Evolutionary conservation across 164 flowering plant species (phyloP), one percentile per base, ranked within the genome.

Genomic region (Magnolia kwangsiensis): DNA sequence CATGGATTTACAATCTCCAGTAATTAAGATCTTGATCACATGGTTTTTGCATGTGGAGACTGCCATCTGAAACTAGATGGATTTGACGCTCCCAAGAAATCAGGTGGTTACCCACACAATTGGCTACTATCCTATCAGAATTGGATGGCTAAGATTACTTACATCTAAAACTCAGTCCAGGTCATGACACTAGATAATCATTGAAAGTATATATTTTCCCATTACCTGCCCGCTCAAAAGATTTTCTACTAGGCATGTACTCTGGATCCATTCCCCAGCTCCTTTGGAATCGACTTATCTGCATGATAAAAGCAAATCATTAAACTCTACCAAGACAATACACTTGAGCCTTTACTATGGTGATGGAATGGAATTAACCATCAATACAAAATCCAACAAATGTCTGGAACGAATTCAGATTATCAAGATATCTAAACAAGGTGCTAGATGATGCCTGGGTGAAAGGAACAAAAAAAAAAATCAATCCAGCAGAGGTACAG

Each of bases 201-300:
- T 55, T 55, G 61, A 55, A 10, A 55, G 61, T 10, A 16, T 8
- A 10, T 55, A 55, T 55, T 55, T 45, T 70, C 19, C 7, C 29
- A 51, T 20, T 86, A 93, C 98, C 98, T 84, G 97, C 97, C 71
- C 98, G 91, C 76, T 93, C 97, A 69, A 95, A 95, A 24, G 97
- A 79, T 81, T 93, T 95, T 83, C 96, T 85, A 77, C 97, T 93
- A 11, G 98, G 98, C 97, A 95, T 95, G 77, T 81, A 89, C 1
- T 89, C 80, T 27, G 87, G 92, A 80, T 95, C 98, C 95, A 93
- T 93, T 75, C 97, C 97, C 98, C 97, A 94, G 82, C 81, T 92
- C 83, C 84, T 84, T 76, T 95, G 97, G 81, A 95, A 93, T 31
- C 90, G 85, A 78, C 69, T 80, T 20, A 93, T 90, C 97, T 95